phyloP scores from a whole-genome alignment of 257 asterid species.

The Fraxinus quadrangulata region DNA sequence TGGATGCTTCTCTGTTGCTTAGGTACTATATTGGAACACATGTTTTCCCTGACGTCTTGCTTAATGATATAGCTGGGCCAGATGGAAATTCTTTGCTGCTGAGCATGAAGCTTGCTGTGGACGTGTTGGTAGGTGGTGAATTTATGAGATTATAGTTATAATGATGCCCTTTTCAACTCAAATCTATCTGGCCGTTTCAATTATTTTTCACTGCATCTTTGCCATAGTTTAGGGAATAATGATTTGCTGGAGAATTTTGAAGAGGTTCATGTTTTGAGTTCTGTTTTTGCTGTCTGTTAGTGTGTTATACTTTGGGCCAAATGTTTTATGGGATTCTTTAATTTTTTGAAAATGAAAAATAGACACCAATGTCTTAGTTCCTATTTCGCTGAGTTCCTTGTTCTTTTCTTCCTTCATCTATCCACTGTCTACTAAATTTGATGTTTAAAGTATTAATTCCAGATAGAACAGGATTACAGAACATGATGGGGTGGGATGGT shows the following conservation, averaged over 20 bases:
- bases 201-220: slow-evolving; percentile 3
- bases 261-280: not conserved
- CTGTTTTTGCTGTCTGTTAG: not conserved
- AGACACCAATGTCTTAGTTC: slow-evolving; percentile 2
- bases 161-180: slow-evolving; percentile 15
- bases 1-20: slow-evolving; percentile 25
- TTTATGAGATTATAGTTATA: slow-evolving; percentile 19
- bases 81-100: slow-evolving; percentile 89
- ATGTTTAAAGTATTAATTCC: not conserved
- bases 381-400: not conserved
- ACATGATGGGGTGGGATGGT: not conserved
- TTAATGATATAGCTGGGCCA: slow-evolving; percentile 96
- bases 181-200: slow-evolving; percentile 1
- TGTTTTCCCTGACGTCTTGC: slow-evolving; percentile 83
- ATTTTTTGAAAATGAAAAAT: not conserved
- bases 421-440: not conserved
- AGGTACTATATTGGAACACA: slow-evolving; percentile 86
- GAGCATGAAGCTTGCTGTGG: slow-evolving; percentile 96
- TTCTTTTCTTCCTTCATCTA: not conserved
- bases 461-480: not conserved
- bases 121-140: slow-evolving; percentile 79
- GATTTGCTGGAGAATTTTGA: not conserved
- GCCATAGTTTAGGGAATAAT: not conserved
- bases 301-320: slow-evolving; percentile 4
- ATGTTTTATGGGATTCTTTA: not conserved